phyloP scores from a whole-genome alignment of 2,329 filamentous ascomycete species.

The Stromatinia cepivora region DNA sequence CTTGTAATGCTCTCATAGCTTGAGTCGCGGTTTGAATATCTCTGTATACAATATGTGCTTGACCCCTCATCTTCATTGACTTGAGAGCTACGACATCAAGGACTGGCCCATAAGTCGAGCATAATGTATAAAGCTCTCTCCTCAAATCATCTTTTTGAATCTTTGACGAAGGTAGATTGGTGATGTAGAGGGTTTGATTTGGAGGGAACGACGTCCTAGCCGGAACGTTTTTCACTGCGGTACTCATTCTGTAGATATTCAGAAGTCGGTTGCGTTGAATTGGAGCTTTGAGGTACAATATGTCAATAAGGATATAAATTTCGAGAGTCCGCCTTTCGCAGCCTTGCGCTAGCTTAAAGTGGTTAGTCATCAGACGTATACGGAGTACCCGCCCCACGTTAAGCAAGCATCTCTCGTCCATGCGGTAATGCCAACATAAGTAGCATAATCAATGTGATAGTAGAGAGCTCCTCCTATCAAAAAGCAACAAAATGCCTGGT shows the following conservation, averaged over 20 bases:
- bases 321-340: conserved; percentile 15
- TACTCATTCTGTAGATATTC: conserved; percentile 12
- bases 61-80: conserved; percentile 89
- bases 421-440: conserved; percentile 24
- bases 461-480: conserved; percentile 98
- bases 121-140: conserved; percentile 86
- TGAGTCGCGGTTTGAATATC: conserved; percentile 91
- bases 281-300: conserved; percentile 1
- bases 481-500: conserved; percentile 62
- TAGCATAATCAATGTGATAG: conserved; percentile 60
- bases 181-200: conserved; percentile 85
- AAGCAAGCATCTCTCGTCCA: conserved; percentile 17
- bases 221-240: conserved; percentile 1
- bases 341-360: conserved; percentile 20
- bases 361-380: conserved; percentile 5
- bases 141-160: conserved; percentile 86
- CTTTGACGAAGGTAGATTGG: conserved; percentile 82
- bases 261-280: conserved; percentile 6
- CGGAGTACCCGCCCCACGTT: conserved; percentile 17
- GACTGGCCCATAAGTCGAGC: conserved; percentile 89
- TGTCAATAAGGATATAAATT: conserved; percentile 15
- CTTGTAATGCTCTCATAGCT: conserved; percentile 86
- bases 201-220: conserved; percentile 49
- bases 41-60: conserved; percentile 89
- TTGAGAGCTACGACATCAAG: conserved; percentile 89